Evolutionary conservation across 2,329 filamentous ascomycete species (phyloP).

Genomic region (Seiridium cupressi): DNA sequence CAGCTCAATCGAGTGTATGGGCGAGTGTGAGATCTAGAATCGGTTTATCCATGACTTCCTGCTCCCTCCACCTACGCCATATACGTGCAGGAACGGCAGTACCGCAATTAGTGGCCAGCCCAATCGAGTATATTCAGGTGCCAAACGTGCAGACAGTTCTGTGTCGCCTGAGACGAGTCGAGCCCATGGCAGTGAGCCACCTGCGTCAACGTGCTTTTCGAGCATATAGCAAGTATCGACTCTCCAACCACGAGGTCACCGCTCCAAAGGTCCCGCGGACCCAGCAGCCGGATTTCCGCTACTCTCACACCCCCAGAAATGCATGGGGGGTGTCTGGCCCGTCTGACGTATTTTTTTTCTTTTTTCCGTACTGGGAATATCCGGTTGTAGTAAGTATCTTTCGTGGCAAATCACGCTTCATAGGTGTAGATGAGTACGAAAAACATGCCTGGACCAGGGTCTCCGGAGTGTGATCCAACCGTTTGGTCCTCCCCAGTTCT

Average conservation of each 20-base stretch:
- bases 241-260: not conserved
- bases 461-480: not conserved
- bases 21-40: not conserved
- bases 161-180: not conserved
- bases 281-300: no score
- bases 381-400: not conserved
- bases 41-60: not conserved
- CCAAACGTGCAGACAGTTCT: not conserved
- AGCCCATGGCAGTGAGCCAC: not conserved
- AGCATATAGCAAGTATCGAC: not conserved
- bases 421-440: not conserved
- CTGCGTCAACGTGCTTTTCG: slow-evolving; percentile 2
- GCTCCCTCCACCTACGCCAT: slow-evolving; percentile 1
- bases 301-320: no score
- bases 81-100: not conserved
- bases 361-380: no score
- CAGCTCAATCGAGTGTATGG: slow-evolving; percentile 7
- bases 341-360: no score
- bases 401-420: not conserved
- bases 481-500: not conserved
- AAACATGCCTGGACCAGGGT: not conserved
- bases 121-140: not conserved
- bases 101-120: not conserved
- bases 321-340: no score
- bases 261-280: no score